Evolutionary conservation across 2,329 filamentous ascomycete genomes (phyloP).

Genomic region (Botrytis paeoniae): DNA sequence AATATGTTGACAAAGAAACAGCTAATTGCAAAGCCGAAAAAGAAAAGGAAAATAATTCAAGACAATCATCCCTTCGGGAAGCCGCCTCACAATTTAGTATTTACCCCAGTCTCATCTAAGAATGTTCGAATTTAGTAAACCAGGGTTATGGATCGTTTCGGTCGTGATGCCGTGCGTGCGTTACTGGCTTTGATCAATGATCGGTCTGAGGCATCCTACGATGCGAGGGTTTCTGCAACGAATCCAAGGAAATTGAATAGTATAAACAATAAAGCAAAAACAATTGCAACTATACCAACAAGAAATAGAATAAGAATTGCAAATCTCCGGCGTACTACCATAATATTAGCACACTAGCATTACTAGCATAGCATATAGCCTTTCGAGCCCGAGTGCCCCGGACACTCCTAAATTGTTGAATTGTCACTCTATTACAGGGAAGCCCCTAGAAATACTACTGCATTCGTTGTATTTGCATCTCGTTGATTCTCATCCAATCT

Average conservation of each 20-base stretch:
- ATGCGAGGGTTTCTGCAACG: conserved; percentile 4
- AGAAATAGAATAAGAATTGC: neutral
- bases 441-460: conserved; percentile 9
- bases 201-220: neutral
- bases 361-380: neutral
- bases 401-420: conserved; percentile 10
- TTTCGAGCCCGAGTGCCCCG: conserved; percentile 18
- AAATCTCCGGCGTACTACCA: conserved; percentile 9
- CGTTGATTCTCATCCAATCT: conserved; percentile 6
- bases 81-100: conserved; percentile 20
- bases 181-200: conserved; percentile 13
- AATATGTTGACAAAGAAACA: conserved; percentile 9
- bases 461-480: conserved; percentile 10
- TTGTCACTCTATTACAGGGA: neutral
- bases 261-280: conserved; percentile 7
- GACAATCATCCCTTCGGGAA: conserved; percentile 31
- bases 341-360: neutral
- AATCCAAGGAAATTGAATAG: neutral
- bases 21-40: neutral
- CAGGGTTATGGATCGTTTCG: conserved; percentile 10
- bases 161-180: conserved; percentile 8
- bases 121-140: conserved; percentile 21
- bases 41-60: conserved; percentile 21
- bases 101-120: conserved; percentile 22
- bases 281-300: neutral